phyloP scores from a whole-genome alignment of 2,329 filamentous ascomycete species.

The Claviceps capensis region DNA sequence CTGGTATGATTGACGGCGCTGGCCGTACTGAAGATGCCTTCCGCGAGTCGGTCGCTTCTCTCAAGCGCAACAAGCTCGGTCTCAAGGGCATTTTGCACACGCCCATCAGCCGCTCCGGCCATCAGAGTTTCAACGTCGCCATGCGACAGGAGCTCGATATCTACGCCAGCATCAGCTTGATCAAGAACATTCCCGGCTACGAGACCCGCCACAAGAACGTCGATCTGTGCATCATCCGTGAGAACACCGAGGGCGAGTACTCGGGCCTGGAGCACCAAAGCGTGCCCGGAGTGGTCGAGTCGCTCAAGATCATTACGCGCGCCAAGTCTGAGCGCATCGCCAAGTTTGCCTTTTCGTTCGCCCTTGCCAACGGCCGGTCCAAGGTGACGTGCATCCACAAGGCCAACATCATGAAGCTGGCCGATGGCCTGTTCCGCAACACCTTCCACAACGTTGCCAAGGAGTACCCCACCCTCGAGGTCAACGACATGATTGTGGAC shows the following conservation, averaged over 20 bases:
- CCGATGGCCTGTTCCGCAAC: conserved; percentile 95
- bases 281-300: conserved; percentile 91
- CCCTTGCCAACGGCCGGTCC: conserved; percentile 95
- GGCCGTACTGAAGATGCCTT: conserved; percentile 91
- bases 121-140: conserved; percentile 99
- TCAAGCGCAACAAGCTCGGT: conserved; percentile 97
- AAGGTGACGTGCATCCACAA: conserved; percentile 99
- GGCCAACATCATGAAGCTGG: conserved; percentile 99
- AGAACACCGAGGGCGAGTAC: conserved; percentile 99
- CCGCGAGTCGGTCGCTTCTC: conserved; percentile 84
- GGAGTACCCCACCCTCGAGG: conserved; percentile 90
- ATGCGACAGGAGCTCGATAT: conserved; percentile 99
- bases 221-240: conserved; percentile 98
- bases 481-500: conserved; percentile 99
- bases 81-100: conserved; percentile 99
- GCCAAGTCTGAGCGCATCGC: conserved; percentile 98
- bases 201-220: conserved; percentile 93
- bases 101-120: conserved; percentile 87
- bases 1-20: conserved; percentile 64
- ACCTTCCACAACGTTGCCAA: conserved; percentile 89
- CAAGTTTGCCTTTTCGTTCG: conserved; percentile 97
- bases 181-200: conserved; percentile 99
- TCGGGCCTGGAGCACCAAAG: conserved; percentile 98
- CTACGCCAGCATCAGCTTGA: conserved; percentile 91
- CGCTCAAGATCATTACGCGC: conserved; percentile 98